Evolutionary conservation across 2,329 filamentous ascomycete species (phyloP).

Genomic region (Penicillium sp.): DNA sequence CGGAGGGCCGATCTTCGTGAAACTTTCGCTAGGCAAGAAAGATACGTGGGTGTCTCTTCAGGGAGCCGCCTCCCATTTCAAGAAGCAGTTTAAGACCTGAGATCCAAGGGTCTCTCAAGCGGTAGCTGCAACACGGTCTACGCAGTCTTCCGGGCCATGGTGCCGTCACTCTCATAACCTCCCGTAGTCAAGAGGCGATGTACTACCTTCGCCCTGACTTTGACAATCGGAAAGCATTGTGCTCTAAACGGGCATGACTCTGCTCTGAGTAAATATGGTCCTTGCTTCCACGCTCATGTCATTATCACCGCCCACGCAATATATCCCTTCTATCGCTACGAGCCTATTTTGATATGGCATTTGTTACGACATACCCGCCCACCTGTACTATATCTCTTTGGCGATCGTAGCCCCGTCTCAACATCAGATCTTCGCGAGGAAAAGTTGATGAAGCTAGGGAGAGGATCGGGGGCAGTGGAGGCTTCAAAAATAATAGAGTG

Average conservation of each 20-base stretch:
- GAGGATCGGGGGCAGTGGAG: slow-evolving; percentile 36
- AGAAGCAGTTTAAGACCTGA: slow-evolving; percentile 70
- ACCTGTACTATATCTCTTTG: slow-evolving; percentile 12
- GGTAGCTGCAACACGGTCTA: slow-evolving; percentile 68
- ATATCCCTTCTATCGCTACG: slow-evolving; percentile 7
- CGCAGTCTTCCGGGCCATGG: slow-evolving; percentile 61
- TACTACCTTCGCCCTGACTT: slow-evolving; percentile 29
- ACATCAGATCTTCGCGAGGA: slow-evolving; percentile 25
- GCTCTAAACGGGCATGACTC: neutral
- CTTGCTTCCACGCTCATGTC: slow-evolving; percentile 13
- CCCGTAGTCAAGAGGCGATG: slow-evolving; percentile 75
- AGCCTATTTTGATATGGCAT: slow-evolving; percentile 10
- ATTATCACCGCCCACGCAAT: slow-evolving; percentile 2
- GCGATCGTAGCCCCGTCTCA: slow-evolving; percentile 25
- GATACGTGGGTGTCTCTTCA: slow-evolving; percentile 73
- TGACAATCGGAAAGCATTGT: neutral
- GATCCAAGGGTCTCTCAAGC: slow-evolving; percentile 70
- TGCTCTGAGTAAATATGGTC: slow-evolving; percentile 7
- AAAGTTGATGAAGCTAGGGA: slow-evolving; percentile 34
- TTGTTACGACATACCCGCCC: slow-evolving; percentile 14
- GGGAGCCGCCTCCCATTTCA: neutral
- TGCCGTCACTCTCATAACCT: slow-evolving; percentile 66
- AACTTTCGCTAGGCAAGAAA: slow-evolving; percentile 38
- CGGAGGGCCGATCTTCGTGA: neutral
- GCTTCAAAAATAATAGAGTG: slow-evolving; percentile 55